Base-by-base conservation (phyloP, 768 basidiomycete genomes). In the Boletellus ananiceps region DNA sequence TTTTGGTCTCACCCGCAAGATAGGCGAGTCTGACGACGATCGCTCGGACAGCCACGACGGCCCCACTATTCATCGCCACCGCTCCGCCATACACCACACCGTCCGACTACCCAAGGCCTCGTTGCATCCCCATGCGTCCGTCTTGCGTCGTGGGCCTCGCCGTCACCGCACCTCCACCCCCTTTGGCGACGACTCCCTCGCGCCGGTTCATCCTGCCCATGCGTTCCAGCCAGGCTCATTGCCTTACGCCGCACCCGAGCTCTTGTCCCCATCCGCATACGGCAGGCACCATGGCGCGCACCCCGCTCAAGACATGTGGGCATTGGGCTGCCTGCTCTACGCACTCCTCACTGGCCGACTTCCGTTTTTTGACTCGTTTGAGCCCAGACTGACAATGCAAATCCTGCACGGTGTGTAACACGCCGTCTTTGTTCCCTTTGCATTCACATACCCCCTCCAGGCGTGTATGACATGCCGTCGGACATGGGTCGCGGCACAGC, bases 271-370 rank as follows among this genome's bases (percentile, higher is more conserved):
- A 0, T 80, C 78, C 44, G 65, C 69, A 14, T 69, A 67, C 3
- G 76, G 79, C 0, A 63, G 21, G 27, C 48, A 47, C 15, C 46
- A 54, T 21, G 57, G 65, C 21, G 59, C 61, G 8, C 70, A 81
- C 57, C 86, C 93, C 2, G 82, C 88, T 0, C 90, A 93, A 62
- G 96, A 99, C 56, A 84, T 98, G 25, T 99, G 96, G 96, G 93
- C 96, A 0, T 71, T 97, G 2, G 96, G 96, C 0, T 83, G 93
- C 47, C 77, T 96, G 54, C 81, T 99, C 2, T 90, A 93, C 62
- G 83, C 86, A 8, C 74, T 99, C 1, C 76, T 98, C 16, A 84
- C 83, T 0, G 93, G 93, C 3, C 73, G 75, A n/a, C 72, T 98
- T 7, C 96, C 96, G 0, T 97, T 97, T 65, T 70, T 64, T 31